Conservation (phyloP, 345 rosid genomes). For the Crucihimalaya himalaica region DNA sequence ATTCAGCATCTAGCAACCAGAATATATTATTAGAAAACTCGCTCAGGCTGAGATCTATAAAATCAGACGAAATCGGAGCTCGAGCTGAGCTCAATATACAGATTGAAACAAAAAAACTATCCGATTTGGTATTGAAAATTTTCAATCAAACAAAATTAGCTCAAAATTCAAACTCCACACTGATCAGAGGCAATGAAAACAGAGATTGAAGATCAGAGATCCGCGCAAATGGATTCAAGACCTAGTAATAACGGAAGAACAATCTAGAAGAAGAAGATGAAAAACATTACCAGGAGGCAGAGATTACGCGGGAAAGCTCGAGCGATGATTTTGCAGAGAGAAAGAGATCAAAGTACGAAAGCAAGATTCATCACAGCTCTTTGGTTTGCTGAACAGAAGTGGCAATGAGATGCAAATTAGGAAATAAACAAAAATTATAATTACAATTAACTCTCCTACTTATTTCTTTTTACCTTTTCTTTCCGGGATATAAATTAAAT, state of each 20-base stretch:
- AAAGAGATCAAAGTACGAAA: conserved; percentile 14
- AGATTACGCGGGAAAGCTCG: conserved; percentile 32
- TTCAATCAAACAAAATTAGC: not conserved
- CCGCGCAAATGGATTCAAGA: conserved; percentile 25
- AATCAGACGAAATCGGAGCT: conserved; percentile 28
- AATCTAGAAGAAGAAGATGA: not conserved
- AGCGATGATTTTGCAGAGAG: conserved; percentile 7
- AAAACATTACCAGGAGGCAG: not conserved
- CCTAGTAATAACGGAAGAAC: conserved; percentile 33
- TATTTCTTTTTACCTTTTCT: not conserved
- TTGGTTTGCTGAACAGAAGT: conserved; percentile 24
- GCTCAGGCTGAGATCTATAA: conserved; percentile 12
- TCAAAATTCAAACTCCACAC: conserved; percentile 8
- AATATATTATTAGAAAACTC: conserved; percentile 17
- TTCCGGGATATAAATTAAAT: not conserved
- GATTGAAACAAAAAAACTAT: not conserved
- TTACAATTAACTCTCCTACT: not conserved
- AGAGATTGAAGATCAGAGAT: conserved; percentile 34
- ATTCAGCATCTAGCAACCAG: not conserved
- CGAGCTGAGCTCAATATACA: conserved; percentile 27
- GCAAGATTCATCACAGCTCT: conserved; percentile 29
- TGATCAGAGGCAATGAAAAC: conserved; percentile 1
- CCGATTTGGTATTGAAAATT: conserved; percentile 6
- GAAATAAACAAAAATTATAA: too few relatives aligned
- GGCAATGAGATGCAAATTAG: not conserved